Percentiles rank a stretch among this genome's conserved stretches.
phyloP scores from a whole-genome alignment of 148 eudicot genomes.

The Diospyros kaki region DNA sequence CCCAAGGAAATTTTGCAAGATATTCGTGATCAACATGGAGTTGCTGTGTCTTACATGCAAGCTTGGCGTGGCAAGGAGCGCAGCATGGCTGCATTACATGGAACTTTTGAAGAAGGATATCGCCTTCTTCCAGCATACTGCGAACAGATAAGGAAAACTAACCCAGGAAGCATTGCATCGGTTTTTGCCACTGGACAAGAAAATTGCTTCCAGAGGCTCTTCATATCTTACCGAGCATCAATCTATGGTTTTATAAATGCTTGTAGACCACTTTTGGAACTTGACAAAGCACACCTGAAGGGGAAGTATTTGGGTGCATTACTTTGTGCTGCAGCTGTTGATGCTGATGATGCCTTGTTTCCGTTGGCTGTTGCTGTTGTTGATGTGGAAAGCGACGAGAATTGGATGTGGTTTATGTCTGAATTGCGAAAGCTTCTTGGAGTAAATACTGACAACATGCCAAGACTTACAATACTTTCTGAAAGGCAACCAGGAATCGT shows the following conservation, averaged over 20 bases:
- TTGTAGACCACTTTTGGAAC: slow-evolving; percentile 90
- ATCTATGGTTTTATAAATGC: slow-evolving; percentile 88
- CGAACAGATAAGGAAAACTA: slow-evolving; percentile 79
- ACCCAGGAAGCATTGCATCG: slow-evolving; percentile 89
- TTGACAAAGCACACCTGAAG: slow-evolving; percentile 75
- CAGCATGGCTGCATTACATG: slow-evolving; percentile 96
- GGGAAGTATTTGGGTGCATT: slow-evolving; percentile 86
- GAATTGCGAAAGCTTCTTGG: slow-evolving; percentile 93
- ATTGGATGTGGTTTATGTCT: slow-evolving; percentile 99
- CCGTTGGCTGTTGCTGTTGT: slow-evolving; percentile 89
- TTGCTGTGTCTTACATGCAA: slow-evolving; percentile 97
- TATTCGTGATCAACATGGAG: slow-evolving; percentile 92
- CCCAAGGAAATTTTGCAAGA: slow-evolving; percentile 98
- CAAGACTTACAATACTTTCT: slow-evolving; percentile 84
- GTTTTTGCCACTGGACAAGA: slow-evolving; percentile 77
- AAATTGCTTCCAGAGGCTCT: slow-evolving; percentile 82
- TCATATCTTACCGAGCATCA: slow-evolving; percentile 79
- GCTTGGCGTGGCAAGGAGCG: slow-evolving; percentile 99
- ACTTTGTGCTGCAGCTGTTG: slow-evolving; percentile 88
- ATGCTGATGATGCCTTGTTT: slow-evolving; percentile 79
- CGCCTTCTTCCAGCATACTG: slow-evolving; percentile 88
- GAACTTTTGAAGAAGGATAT: slow-evolving; percentile 93
- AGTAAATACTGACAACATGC: slow-evolving; percentile 88
- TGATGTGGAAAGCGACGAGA: slow-evolving; percentile 84
- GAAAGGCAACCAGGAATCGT: slow-evolving; percentile 81